phyloP scores from a whole-genome alignment of 768 basidiomycete species.

The Paxillus ammoniavirescens region DNA sequence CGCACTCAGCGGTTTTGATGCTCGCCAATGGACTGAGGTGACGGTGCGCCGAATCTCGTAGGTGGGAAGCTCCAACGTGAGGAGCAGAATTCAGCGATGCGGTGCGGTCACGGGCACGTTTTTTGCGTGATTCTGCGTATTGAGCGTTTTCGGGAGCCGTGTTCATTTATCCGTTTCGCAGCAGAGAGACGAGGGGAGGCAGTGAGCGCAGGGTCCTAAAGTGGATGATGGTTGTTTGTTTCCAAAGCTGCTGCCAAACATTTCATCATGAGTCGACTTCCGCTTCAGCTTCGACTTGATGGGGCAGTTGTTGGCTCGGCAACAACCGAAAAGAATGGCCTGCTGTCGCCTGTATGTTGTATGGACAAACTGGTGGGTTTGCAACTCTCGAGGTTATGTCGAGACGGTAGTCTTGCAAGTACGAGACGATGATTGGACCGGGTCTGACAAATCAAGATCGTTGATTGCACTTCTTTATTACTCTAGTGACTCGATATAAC shows the following conservation, averaged over 20 bases:
- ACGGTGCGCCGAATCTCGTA: constrained; percentile 13
- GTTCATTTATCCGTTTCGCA: constrained; percentile 15
- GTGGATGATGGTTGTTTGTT: constrained; percentile 18
- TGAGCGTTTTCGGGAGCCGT: constrained; percentile 12
- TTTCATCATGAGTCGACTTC: too few relatives aligned
- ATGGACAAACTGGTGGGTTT: too few relatives aligned
- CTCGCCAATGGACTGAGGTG: constrained; percentile 13
- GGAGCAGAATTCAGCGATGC: constrained; percentile 15
- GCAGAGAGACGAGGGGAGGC: neutral
- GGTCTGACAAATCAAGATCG: too few relatives aligned
- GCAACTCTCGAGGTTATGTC: too few relatives aligned
- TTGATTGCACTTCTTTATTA: too few relatives aligned
- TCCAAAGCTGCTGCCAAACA: constrained; percentile 9
- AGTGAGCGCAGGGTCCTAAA: neutral
- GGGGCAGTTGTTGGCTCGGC: too few relatives aligned
- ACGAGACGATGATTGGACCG: too few relatives aligned
- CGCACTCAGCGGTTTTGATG: constrained; percentile 17
- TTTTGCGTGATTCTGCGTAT: neutral
- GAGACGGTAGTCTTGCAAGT: too few relatives aligned
- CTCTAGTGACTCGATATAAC: too few relatives aligned
- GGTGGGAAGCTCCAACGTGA: constrained; percentile 1
- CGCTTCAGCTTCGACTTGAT: too few relatives aligned
- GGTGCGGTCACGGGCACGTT: constrained; percentile 6
- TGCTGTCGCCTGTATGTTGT: too few relatives aligned
- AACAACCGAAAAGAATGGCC: too few relatives aligned